These are phyloP conservation scores for Sindora glabra DNA, from an alignment of 306 rosid genomes.

Conservation along the genomic window DNA sequence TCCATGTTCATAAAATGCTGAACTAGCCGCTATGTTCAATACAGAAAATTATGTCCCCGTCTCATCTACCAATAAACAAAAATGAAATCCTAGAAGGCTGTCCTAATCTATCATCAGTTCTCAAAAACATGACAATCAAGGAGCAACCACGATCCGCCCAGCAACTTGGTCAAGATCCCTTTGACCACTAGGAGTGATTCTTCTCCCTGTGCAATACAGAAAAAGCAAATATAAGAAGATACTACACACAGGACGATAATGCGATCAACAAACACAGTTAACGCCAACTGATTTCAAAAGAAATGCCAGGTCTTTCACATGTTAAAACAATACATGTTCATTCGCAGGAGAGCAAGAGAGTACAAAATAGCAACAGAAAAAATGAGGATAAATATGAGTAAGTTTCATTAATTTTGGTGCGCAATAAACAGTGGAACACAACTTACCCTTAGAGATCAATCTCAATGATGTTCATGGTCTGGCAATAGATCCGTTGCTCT, in stretches of 20 bases:
- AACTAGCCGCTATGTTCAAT: neutral
- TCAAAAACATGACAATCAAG: conserved; percentile 4
- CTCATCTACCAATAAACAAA: neutral
- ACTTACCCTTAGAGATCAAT: conserved; percentile 55
- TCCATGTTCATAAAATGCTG: neutral
- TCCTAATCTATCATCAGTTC: neutral
- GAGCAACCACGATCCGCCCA: conserved; percentile 25
- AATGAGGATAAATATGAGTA: neutral
- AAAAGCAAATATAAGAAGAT: neutral
- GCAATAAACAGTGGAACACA: neutral
- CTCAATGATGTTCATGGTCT: conserved; percentile 44
- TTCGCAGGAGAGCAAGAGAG: neutral
- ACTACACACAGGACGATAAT: neutral
- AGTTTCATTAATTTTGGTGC: neutral
- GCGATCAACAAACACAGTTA: neutral
- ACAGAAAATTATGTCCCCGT: neutral
- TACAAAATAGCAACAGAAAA: neutral
- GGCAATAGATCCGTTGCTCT: conserved; percentile 66
- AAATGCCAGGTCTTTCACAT: neutral
- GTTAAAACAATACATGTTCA: too few relatives aligned
- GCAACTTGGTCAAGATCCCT: conserved; percentile 44
- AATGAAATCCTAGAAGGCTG: neutral
- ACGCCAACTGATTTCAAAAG: neutral
- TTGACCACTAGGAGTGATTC: conserved; percentile 33
- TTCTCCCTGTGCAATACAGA: conserved; percentile 28